Conservation (phyloP, 2,329 filamentous ascomycete species). For the Magnaporthiopsis incrustans region DNA sequence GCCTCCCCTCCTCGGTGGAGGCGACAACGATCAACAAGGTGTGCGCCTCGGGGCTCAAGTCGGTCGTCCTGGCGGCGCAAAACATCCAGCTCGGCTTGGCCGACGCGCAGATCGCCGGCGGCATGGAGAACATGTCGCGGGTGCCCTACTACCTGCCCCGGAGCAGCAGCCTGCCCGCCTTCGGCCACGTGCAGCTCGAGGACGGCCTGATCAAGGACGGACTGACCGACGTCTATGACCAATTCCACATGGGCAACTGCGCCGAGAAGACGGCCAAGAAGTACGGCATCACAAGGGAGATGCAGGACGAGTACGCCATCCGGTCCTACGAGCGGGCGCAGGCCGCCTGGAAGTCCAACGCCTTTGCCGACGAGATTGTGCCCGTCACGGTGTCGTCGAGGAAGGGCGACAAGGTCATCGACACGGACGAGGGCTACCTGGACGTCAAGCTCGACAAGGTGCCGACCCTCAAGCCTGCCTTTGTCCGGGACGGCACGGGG, state of each 20-base stretch:
- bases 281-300: slow-evolving; percentile 67
- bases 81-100: slow-evolving; percentile 89
- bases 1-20: slow-evolving; percentile 72
- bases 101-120: slow-evolving; percentile 84
- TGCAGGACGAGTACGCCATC: slow-evolving; percentile 88
- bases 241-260: slow-evolving; percentile 97
- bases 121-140: slow-evolving; percentile 96
- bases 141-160: slow-evolving; percentile 87
- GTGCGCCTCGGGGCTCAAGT: slow-evolving; percentile 90
- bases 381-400: slow-evolving; percentile 77
- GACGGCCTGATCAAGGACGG: slow-evolving; percentile 94
- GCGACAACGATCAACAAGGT: slow-evolving; percentile 96
- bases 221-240: slow-evolving; percentile 90
- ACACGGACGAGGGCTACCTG: slow-evolving; percentile 81
- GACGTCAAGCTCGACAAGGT: slow-evolving; percentile 85
- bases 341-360: slow-evolving; percentile 73
- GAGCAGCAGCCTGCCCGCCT: slow-evolving; percentile 72
- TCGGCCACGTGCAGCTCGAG: slow-evolving; percentile 80
- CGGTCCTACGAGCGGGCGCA: slow-evolving; percentile 84
- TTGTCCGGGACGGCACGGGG: slow-evolving; percentile 75
- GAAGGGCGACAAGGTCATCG: slow-evolving; percentile 74
- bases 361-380: slow-evolving; percentile 83
- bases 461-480: slow-evolving; percentile 80
- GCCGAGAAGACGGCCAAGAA: slow-evolving; percentile 93
- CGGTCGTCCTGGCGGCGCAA: slow-evolving; percentile 81